A percentile compares a stretch with the other conserved stretches of the same genome.
Conservation (phyloP, 768 basidiomycete genomes). For the Clitopilus hobsonii region DNA sequence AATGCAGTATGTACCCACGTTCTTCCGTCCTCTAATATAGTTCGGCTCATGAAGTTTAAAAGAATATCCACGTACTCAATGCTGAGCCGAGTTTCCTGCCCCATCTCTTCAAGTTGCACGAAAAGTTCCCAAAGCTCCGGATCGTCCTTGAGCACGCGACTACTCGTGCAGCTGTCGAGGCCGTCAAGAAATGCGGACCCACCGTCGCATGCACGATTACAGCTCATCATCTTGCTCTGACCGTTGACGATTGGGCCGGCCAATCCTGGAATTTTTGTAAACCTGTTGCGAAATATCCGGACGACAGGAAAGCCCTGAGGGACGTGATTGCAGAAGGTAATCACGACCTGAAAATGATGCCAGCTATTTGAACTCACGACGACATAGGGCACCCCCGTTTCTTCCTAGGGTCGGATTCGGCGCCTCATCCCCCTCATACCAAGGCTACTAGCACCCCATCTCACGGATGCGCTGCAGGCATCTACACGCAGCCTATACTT, state of each 20-base stretch:
- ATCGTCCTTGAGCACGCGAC: slow-evolving; percentile 98
- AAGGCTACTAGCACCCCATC: slow-evolving; percentile 69
- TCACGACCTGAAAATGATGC: slow-evolving; percentile 5
- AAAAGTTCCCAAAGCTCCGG: slow-evolving; percentile 79
- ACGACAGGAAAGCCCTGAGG: slow-evolving; percentile 80
- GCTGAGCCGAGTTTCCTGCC: slow-evolving; percentile 88
- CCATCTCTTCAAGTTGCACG: slow-evolving; percentile 78
- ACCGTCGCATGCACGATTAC: slow-evolving; percentile 97
- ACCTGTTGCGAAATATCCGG: slow-evolving; percentile 94
- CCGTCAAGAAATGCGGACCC: slow-evolving; percentile 69
- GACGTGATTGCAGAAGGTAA: slow-evolving; percentile 75
- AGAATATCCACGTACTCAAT: slow-evolving; percentile 92
- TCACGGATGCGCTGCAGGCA: slow-evolving; percentile 86
- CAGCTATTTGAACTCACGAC: slow-evolving; percentile 2
- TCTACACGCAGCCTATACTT: slow-evolving; percentile 92
- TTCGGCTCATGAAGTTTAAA: not conserved
- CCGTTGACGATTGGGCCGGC: slow-evolving; percentile 95
- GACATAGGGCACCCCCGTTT: slow-evolving; percentile 82
- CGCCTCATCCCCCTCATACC: slow-evolving; percentile 74
- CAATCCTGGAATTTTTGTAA: slow-evolving; percentile 97
- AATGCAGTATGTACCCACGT: slow-evolving; percentile 36
- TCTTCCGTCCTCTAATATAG: not conserved
- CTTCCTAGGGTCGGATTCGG: slow-evolving; percentile 96
- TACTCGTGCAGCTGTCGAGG: slow-evolving; percentile 84
- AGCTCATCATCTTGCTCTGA: slow-evolving; percentile 90